Evolutionary conservation across 495 filamentous ascomycete genomes (phyloP).

Genomic region (Podospora comata): DNA sequence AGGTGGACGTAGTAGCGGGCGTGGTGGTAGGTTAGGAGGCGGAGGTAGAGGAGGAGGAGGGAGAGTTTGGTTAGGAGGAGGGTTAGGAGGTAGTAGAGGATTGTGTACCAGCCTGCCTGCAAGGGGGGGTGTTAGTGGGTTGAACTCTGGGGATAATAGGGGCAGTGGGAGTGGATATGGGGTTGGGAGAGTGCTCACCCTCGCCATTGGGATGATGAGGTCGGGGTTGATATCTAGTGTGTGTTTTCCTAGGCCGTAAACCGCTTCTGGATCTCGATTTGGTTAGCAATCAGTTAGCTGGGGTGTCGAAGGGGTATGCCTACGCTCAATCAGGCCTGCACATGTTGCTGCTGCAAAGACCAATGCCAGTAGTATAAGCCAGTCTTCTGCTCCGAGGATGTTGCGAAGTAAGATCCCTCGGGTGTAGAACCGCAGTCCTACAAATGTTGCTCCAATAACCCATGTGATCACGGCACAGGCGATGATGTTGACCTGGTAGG

Average conservation of each 20-base stretch:
- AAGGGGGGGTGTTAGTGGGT: background rate
- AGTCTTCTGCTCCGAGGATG: slow-evolving; percentile 28
- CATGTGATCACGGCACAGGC: slow-evolving; percentile 26
- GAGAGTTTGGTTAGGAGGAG: slow-evolving; percentile 32
- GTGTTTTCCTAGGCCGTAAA: slow-evolving; percentile 27
- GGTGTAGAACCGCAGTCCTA: slow-evolving; percentile 29
- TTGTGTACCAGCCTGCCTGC: slow-evolving; percentile 30
- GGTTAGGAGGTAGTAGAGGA: slow-evolving; percentile 30
- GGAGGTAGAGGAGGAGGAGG: slow-evolving; percentile 29
- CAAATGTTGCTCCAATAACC: slow-evolving; percentile 22
- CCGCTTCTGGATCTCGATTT: slow-evolving; percentile 8
- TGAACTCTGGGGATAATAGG: background rate
- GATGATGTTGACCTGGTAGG: slow-evolving; percentile 27
- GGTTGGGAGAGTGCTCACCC: slow-evolving; percentile 12
- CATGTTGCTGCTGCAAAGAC: slow-evolving; percentile 24
- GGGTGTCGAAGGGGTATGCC: too few species aligned
- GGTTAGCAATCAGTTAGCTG: too few species aligned
- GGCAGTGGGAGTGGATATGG: background rate
- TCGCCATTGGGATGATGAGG: slow-evolving; percentile 16
- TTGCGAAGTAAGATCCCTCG: slow-evolving; percentile 19
- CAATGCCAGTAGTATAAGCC: slow-evolving; percentile 25
- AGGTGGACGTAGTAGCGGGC: slow-evolving; percentile 20
- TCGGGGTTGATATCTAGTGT: slow-evolving; percentile 18
- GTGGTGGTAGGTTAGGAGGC: slow-evolving; percentile 28
- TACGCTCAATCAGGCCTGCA: slow-evolving; percentile 22